phyloP scores from a whole-genome alignment of 441 rosid species.

The Euphorbia celastroides region DNA sequence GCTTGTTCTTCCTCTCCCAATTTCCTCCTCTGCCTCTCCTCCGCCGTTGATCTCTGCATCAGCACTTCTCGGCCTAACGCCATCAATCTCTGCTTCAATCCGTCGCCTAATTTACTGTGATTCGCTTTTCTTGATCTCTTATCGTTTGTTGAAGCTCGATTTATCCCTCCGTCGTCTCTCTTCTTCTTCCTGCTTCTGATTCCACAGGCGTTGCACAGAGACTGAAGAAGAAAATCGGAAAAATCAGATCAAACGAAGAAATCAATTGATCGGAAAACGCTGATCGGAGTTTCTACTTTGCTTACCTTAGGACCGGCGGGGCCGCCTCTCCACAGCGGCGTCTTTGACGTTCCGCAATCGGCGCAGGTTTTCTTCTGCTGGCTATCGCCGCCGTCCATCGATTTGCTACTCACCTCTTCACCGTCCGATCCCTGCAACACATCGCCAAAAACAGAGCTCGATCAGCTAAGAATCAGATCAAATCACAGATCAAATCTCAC shows the following conservation, averaged over 20 bases:
- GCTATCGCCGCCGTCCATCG: constrained; percentile 28
- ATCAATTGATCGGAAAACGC: background rate
- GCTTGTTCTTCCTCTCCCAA: constrained; percentile 90
- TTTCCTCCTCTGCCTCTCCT: constrained; percentile 61
- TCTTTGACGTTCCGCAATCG: constrained; percentile 81
- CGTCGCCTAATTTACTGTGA: constrained; percentile 30
- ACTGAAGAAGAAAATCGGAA: constrained; percentile 31
- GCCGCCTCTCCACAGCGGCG: constrained; percentile 96
- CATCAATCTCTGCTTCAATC: constrained; percentile 46
- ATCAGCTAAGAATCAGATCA: constrained; percentile 17
- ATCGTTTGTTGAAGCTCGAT: constrained; percentile 30
- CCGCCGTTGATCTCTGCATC: constrained; percentile 58
- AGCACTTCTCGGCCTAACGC: constrained; percentile 57
- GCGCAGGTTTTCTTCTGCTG: constrained; percentile 65
- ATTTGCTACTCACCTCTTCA: constrained; percentile 34
- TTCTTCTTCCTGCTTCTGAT: constrained; percentile 71
- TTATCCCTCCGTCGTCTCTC: constrained; percentile 42
- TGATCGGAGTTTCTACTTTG: background rate
- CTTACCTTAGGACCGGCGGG: constrained; percentile 93
- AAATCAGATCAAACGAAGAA: background rate
- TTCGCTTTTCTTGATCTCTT: constrained; percentile 34
- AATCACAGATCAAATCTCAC: constrained; percentile 11
- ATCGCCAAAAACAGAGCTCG: background rate
- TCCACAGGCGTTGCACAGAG: constrained; percentile 89
- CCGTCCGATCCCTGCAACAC: constrained; percentile 45